Percentiles rank a stretch among this genome's conserved stretches.
Conservation (phyloP, 129 eudicot genomes). For the Pseudognaphalium luteoalbum region DNA sequence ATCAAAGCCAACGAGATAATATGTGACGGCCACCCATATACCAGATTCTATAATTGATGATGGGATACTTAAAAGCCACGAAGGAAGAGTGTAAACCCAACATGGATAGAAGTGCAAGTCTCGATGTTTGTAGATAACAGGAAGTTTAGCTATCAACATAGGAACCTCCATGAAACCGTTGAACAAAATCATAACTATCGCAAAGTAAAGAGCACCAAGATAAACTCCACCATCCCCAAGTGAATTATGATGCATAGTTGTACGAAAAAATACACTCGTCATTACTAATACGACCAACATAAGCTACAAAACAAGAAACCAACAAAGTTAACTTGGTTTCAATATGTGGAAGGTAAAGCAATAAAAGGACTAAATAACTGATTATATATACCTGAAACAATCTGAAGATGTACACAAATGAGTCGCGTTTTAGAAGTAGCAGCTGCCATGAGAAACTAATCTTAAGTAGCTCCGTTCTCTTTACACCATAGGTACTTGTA, state of each 20-base stretch:
- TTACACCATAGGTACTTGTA: conserved; percentile 53
- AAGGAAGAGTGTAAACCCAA: conserved; percentile 89
- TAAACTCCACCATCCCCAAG: conserved; percentile 78
- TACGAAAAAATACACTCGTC: conserved; percentile 77
- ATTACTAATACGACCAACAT: conserved; percentile 59
- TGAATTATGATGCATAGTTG: conserved; percentile 75
- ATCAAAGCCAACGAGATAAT: conserved; percentile 93
- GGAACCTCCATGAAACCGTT: conserved; percentile 94
- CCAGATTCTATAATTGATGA: conserved; percentile 70
- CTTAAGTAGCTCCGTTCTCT: conserved; percentile 52
- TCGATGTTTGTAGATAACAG: conserved; percentile 87
- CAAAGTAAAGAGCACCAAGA: conserved; percentile 87
- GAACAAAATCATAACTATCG: conserved; percentile 76
- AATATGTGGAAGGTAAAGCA: neutral
- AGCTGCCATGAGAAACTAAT: conserved; percentile 73
- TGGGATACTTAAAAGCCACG: conserved; percentile 87
- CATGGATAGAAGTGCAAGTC: conserved; percentile 85
- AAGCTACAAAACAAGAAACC: conserved; percentile 49
- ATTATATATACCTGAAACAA: conserved; percentile 57
- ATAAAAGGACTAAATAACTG: neutral
- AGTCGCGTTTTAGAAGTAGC: conserved; percentile 68
- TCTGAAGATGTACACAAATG: conserved; percentile 64
- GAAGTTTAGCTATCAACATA: conserved; percentile 83
- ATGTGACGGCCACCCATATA: conserved; percentile 81
- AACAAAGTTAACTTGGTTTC: neutral